Evolutionary conservation across 768 basidiomycete genomes (phyloP), one percentile per base, ranked within the genome.

Genomic region (Panaeolus cyanescens): DNA sequence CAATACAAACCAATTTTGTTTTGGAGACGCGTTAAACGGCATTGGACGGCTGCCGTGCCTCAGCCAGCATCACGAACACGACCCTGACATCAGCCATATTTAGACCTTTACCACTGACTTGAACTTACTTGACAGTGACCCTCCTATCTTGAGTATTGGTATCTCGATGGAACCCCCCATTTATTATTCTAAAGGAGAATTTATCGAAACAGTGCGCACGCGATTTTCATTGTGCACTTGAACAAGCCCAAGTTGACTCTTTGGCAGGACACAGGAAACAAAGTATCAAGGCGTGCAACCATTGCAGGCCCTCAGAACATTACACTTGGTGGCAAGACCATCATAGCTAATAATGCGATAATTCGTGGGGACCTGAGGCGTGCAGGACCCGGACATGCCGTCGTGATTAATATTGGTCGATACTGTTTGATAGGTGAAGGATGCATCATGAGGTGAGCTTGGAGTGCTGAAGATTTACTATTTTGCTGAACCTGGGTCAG

Each of bases 251-350:
- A 62, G 22, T 30, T 30, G 28, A 61, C 32, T 25, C 59, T 50
- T 55, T 31, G 45, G 54, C 73, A 95, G 93, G 95, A 96, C 72
- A 96, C 94, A 63, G 94, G 93, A 45, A 96, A 99, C 80, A 96
- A 96, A 75, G 96, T 98, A 42, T 96, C 93, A 37, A 86, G 94
- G 60, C 87, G 92, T 63, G 94, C 95, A 17, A 90, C 89, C 28
- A 97, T 98, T 69, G 87, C 90, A 59, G 96, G 96, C 1, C 92
- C 95, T 10, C 91, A 95, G 74, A 98, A 97, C 73, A 99, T 99
- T 72, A 94, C 98, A 63, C 87, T 99, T 13, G 95, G 94, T 37
- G 97, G 96, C 50, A 97, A 98, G 79, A 95, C 95, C 2, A 94
- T 99, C 73, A 96, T 99, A 61, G 91, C 95, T 1, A 90, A 85